phyloP scores from a whole-genome alignment of 2,329 filamentous ascomycete species.

The Aureobasidium sp. region DNA sequence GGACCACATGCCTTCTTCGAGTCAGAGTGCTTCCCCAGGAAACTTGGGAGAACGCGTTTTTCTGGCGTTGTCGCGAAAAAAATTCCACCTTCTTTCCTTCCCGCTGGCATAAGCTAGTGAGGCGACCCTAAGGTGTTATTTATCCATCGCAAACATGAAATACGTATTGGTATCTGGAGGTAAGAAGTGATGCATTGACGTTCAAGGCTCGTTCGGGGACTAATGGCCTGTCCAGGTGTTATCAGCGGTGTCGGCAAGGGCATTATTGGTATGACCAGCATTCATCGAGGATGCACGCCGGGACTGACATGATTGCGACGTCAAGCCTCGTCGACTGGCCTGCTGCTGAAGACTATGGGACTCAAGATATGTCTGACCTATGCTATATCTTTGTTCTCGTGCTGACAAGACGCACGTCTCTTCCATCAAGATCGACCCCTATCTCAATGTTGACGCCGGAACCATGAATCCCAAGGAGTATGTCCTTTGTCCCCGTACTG shows the following conservation, averaged over 20 bases:
- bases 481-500: conserved; percentile 14
- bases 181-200: conserved; percentile 30
- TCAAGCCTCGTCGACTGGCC: conserved; percentile 59
- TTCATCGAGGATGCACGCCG: conserved; percentile 1
- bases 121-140: conserved; percentile 30
- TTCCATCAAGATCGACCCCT: conserved; percentile 63
- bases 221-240: conserved; percentile 31
- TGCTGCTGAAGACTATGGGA: conserved; percentile 72
- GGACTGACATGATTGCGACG: conserved; percentile 24
- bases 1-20: not conserved
- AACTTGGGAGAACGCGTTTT: conserved; percentile 7
- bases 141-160: conserved; percentile 54
- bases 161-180: conserved; percentile 75
- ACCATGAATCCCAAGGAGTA: conserved; percentile 61
- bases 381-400: not conserved
- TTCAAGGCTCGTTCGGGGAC: not conserved
- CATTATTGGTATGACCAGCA: conserved; percentile 51
- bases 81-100: conserved; percentile 27
- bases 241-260: conserved; percentile 56
- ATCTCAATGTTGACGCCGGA: conserved; percentile 69
- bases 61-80: conserved; percentile 12
- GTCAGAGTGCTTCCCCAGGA: conserved; percentile 4
- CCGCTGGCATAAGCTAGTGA: conserved; percentile 32
- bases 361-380: conserved; percentile 55
- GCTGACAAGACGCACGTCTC: conserved; percentile 44